Conservation (phyloP, 2,329 filamentous ascomycete species). For the Colletotrichum kahawae region DNA sequence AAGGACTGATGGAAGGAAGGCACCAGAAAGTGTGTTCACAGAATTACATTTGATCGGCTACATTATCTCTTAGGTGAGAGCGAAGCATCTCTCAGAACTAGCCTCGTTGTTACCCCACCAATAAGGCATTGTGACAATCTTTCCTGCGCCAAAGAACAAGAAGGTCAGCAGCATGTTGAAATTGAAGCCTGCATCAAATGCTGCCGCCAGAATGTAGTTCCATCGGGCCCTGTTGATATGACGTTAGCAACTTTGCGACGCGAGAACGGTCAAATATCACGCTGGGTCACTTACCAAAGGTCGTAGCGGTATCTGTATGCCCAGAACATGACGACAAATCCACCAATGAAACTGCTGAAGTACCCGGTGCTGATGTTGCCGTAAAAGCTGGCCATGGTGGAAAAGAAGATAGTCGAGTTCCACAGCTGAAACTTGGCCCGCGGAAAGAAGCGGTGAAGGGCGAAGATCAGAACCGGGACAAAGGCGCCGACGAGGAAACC, state of each 20-base stretch:
- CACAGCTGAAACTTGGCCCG: constrained; percentile 58
- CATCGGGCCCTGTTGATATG: constrained; percentile 47
- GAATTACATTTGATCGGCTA: neutral
- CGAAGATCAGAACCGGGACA: constrained; percentile 51
- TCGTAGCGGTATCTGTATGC: constrained; percentile 60
- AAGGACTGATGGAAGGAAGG: neutral
- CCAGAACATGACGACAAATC: constrained; percentile 65
- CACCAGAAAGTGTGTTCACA: neutral
- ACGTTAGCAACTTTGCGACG: neutral
- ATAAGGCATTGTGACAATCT: constrained; percentile 62
- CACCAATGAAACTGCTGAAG: constrained; percentile 61
- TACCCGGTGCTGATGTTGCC: constrained; percentile 67
- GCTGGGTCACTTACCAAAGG: constrained; percentile 45
- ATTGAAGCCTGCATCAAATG: constrained; percentile 68
- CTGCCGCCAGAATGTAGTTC: constrained; percentile 65
- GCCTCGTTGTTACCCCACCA: constrained; percentile 67
- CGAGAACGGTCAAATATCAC: neutral
- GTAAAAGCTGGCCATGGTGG: constrained; percentile 59
- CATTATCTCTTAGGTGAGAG: constrained; percentile 33
- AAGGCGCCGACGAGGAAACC: constrained; percentile 57
- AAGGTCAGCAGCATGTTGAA: constrained; percentile 67
- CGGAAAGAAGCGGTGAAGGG: constrained; percentile 58
- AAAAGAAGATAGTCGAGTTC: constrained; percentile 68
- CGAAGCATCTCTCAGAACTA: constrained; percentile 64
- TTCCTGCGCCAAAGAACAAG: constrained; percentile 58